phyloP scores from a whole-genome alignment of 257 asterid genomes.

The Solanum arcanum region DNA sequence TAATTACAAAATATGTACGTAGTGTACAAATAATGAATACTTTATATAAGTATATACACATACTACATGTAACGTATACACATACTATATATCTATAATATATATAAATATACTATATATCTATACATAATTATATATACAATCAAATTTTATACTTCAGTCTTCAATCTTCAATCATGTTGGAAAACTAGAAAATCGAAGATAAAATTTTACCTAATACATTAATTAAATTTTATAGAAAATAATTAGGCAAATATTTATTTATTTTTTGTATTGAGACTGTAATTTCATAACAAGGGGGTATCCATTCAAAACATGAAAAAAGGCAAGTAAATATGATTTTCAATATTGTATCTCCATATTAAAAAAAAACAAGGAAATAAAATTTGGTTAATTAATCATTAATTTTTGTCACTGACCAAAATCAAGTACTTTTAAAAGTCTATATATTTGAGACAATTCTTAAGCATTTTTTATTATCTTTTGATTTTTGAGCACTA shows the following conservation, averaged over 20 bases:
- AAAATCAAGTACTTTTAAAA: background rate
- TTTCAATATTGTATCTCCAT: background rate
- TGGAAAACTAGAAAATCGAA: no score
- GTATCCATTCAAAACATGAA: background rate
- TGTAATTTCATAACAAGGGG: background rate
- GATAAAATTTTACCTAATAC: background rate
- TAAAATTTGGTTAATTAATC: background rate
- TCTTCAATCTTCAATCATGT: no score
- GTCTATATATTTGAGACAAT: background rate
- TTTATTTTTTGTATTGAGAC: background rate
- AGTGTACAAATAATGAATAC: background rate
- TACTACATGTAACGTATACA: background rate
- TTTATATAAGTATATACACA: background rate
- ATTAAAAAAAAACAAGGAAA: background rate
- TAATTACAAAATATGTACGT: background rate
- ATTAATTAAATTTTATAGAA: background rate
- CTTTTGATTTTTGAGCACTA: background rate
- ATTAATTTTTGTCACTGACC: background rate
- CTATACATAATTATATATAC: no score
- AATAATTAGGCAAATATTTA: rapidly evolving
- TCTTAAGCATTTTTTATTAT: background rate
- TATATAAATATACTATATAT: no score
- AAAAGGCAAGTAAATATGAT: background rate
- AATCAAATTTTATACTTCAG: no score
- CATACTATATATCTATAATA: background rate